Evolutionary conservation across 345 rosid genomes (phyloP), one percentile per base, ranked within the genome.

Genomic region (Populus deltoides): DNA sequence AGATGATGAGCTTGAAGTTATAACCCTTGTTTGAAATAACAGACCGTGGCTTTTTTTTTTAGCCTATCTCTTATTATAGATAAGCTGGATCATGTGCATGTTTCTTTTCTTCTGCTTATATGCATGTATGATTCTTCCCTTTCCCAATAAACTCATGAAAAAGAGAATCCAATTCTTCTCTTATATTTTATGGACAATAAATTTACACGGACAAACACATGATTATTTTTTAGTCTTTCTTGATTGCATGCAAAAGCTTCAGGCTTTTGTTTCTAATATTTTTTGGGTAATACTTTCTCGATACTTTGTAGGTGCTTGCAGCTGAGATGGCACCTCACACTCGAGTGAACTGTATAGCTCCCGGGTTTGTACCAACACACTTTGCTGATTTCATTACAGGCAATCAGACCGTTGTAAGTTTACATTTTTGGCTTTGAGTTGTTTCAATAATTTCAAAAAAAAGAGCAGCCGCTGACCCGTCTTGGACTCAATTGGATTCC

Each of bases 281-380:
- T 15, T 47, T 3, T 4, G 11, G 20, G 0, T 4, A 15, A 47
- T 18, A 8, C 51, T 68, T 67, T 18, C 25, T 24, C 5, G 35
- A 31, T 61, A 17, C 36, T 63, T 22, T 51, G 45, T 77, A 94
- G 99, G 99, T 95, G 31, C 97, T 97, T 66, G 98, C 99, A 66
- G 75, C 81, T 17, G 97, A 92, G 84, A 88, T 96, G 99, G 90
- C 89, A 5, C 97, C 98, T 0, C 77, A 90, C 76, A 90, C 86
- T 47, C 97, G 99, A 49, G 98, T 93, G 39, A 96, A 96, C 68
- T 86, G 90, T 7, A 76, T 96, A 73, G 97, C 97, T 35, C 99
- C 98, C 0, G 98, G 98, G 72, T 91, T 92, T 79, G 97, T 96
- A 8, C 99, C 99, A 36, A 93, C 99, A 9, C 88, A 77, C 77